Evolutionary conservation across 495 filamentous ascomycete species (phyloP), one percentile per base, ranked within the genome.

Genomic region (Penicillium macrosclerotiorum): DNA sequence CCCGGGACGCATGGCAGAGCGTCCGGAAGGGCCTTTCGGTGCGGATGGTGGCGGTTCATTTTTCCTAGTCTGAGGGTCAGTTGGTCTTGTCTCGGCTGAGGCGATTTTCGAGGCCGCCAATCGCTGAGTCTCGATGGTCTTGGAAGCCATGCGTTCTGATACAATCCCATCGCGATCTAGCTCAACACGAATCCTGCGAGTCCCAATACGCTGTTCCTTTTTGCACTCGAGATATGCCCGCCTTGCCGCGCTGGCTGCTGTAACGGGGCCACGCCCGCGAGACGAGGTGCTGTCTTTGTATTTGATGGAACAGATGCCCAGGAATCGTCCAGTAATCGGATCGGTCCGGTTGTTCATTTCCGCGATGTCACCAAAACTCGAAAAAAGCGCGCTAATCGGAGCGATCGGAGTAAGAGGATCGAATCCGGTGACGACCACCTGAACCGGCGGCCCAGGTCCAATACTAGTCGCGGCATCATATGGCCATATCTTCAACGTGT

Each of bases 341-440:
- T 97, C 86, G 40, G 91, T 89, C 60, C 90, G 88, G 55, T 95
- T 95, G 51, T 85, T 88, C 47, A 93, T 83, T 51, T 89, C 85
- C 26, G 85, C 82, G 38, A 99, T 86, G 37, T 95, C 90, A 36
- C 93, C 93, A 68, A 86, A 96, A 24, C 80, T 82, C 17, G 87
- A 81, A 54, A 97, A 96, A 16, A 89, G 76, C 18, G 84, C 81
- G n/a, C 73, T 80, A 29, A 97, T 78, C 42, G 89, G 87, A 38
- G 83, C 78, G 50, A 91, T 82, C 13, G 86, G 77, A 7, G 85
- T 85, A 49, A 99, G 70, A 5, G 93, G 89, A 65, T 96, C 91
- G 60, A 96, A 95, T 3, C 91, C 90, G n/a, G 81, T 89, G 14
- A 95, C 88, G 8, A 96, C 84, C 33, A 99, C 81, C 59, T 95